Conservation (phyloP, 2,329 filamentous ascomycete species). For the Rasamsonia emersonii region DNA sequence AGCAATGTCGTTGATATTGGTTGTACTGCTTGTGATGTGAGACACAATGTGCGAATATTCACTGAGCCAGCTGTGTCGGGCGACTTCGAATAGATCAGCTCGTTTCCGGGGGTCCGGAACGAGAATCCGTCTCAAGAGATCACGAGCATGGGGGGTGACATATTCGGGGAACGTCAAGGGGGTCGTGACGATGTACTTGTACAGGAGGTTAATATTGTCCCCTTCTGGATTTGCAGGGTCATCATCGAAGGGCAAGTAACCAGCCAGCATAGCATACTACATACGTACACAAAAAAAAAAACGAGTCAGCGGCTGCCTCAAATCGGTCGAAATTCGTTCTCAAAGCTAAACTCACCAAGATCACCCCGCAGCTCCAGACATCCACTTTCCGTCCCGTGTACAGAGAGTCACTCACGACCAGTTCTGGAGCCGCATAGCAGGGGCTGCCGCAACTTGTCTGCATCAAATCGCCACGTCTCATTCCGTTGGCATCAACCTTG, state of each 20-base stretch:
- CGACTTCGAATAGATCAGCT: constrained; percentile 94
- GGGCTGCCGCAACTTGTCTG: constrained; percentile 97
- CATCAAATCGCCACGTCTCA: constrained; percentile 88
- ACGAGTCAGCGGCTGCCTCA: no score
- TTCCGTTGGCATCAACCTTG: constrained; percentile 62
- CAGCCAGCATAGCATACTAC: constrained; percentile 96
- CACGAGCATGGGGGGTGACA: constrained; percentile 90
- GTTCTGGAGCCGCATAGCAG: constrained; percentile 92
- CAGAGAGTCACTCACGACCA: constrained; percentile 93
- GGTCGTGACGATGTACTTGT: constrained; percentile 98
- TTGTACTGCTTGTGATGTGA: constrained; percentile 93
- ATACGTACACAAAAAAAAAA: constrained; percentile 5
- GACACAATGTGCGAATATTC: constrained; percentile 95
- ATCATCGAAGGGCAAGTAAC: constrained; percentile 95
- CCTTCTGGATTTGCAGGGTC: constrained; percentile 97
- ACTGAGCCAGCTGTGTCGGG: constrained; percentile 93
- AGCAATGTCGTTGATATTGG: constrained; percentile 74
- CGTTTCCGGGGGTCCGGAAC: constrained; percentile 92
- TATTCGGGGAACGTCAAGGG: constrained; percentile 98
- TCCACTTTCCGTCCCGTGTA: constrained; percentile 98
- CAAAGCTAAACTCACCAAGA: constrained; percentile 53
- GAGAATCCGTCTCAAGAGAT: constrained; percentile 83
- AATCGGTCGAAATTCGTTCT: no score
- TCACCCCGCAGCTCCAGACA: constrained; percentile 98
- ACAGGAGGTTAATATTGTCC: constrained; percentile 96